Percentiles rank a stretch among this genome's conserved stretches.
These are phyloP conservation scores for Pseudocercospora vitis DNA, from an alignment of 2,329 filamentous ascomycete genomes.

Conservation along the genomic window DNA sequence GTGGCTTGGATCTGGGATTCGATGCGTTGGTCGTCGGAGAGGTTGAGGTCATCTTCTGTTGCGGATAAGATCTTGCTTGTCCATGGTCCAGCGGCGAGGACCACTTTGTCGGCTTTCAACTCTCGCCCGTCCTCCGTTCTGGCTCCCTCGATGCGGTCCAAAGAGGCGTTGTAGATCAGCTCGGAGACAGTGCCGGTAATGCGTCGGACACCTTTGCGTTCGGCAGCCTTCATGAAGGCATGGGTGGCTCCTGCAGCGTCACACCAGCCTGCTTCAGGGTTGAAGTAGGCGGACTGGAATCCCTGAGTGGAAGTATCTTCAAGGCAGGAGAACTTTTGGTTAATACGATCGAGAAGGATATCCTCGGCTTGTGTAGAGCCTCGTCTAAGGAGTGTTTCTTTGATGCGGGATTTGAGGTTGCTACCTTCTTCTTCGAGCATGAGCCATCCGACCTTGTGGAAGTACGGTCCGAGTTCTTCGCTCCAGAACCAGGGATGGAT, in stretches of 20 bases:
- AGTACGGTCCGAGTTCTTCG: slow-evolving; percentile 43
- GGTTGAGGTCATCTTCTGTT: slow-evolving; percentile 45
- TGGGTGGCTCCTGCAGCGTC: slow-evolving; percentile 51
- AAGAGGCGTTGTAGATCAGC: slow-evolving; percentile 42
- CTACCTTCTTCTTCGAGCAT: slow-evolving; percentile 49
- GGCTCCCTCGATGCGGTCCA: slow-evolving; percentile 47
- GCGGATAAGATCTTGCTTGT: slow-evolving; percentile 56
- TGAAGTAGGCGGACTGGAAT: slow-evolving; percentile 49
- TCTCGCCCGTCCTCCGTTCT: slow-evolving; percentile 48
- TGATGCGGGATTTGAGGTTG: slow-evolving; percentile 46
- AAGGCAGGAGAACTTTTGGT: slow-evolving; percentile 43
- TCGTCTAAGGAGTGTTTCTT: slow-evolving; percentile 54
- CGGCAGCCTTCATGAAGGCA: slow-evolving; percentile 47
- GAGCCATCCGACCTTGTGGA: slow-evolving; percentile 62
- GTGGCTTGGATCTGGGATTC: slow-evolving; percentile 59
- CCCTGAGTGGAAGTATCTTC: slow-evolving; percentile 40
- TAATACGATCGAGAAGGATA: slow-evolving; percentile 46
- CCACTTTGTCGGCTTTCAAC: slow-evolving; percentile 54
- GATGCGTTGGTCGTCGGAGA: slow-evolving; percentile 49
- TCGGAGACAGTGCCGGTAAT: slow-evolving; percentile 47
- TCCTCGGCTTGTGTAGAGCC: slow-evolving; percentile 43
- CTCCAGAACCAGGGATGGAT: slow-evolving; percentile 42
- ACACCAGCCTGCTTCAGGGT: slow-evolving; percentile 56
- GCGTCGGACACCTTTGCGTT: slow-evolving; percentile 50
- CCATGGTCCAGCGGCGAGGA: slow-evolving; percentile 59